A percentile compares a stretch with the other conserved stretches of the same genome.
Conservation (phyloP, 192 early-diverging fungal species). For the Coemansia sp. region DNA sequence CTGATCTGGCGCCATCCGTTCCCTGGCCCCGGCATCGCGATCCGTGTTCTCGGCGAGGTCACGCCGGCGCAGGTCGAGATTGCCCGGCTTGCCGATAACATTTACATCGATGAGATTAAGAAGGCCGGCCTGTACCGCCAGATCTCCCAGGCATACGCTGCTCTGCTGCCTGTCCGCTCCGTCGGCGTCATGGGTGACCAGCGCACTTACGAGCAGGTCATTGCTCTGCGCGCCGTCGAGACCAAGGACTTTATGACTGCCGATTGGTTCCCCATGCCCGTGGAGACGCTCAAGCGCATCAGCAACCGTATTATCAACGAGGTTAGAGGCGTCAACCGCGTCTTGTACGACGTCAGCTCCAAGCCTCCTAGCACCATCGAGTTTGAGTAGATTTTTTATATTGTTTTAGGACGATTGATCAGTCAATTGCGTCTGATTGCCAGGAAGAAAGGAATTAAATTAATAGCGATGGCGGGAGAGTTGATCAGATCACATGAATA, state of each 20-base stretch:
- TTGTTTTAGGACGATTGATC: too few species aligned
- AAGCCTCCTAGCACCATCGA: slow-evolving; percentile 99
- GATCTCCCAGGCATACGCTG: slow-evolving; percentile 98
- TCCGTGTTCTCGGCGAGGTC: slow-evolving; percentile 95
- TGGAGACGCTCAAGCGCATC: slow-evolving; percentile 86
- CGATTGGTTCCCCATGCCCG: slow-evolving; percentile 89
- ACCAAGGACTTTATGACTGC: slow-evolving; percentile 99
- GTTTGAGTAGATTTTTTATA: slow-evolving; percentile 97
- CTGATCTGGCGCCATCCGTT: slow-evolving; percentile 99
- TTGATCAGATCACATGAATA: background rate
- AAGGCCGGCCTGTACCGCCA: slow-evolving; percentile 94
- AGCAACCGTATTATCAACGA: slow-evolving; percentile 97
- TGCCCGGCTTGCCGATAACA: slow-evolving; percentile 91
- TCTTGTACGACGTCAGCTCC: slow-evolving; percentile 93
- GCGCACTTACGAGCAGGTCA: slow-evolving; percentile 98
- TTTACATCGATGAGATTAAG: slow-evolving; percentile 99
- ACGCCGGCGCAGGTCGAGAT: slow-evolving; percentile 91
- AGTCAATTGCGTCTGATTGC: too few species aligned
- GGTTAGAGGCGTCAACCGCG: slow-evolving; percentile 96
- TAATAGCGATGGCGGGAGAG: slow-evolving; percentile 62
- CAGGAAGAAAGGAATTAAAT: too few species aligned
- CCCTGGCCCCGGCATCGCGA: slow-evolving; percentile 98
- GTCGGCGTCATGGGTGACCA: slow-evolving; percentile 99
- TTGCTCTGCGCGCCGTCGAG: slow-evolving; percentile 94
- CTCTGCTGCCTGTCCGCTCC: slow-evolving; percentile 87